Conservation (phyloP, 2,329 filamentous ascomycete genomes). For the Thielaviopsis punctulata region DNA sequence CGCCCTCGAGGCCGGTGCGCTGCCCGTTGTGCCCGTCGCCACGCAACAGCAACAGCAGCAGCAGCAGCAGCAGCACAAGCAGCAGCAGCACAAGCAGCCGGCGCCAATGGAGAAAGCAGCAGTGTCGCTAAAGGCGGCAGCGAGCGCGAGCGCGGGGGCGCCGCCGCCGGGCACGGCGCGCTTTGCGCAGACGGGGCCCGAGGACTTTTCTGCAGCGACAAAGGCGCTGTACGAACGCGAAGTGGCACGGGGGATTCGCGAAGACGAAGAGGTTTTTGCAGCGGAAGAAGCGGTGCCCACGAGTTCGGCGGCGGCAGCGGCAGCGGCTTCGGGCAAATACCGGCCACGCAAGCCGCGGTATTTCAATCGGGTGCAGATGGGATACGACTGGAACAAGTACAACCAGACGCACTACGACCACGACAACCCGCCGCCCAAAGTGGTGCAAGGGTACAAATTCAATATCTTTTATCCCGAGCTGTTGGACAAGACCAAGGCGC, state of each 20-base stretch:
- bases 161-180: constrained; percentile 41
- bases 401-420: constrained; percentile 99
- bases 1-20: constrained; percentile 9
- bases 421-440: constrained; percentile 92
- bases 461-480: constrained; percentile 98
- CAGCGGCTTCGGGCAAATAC: constrained; percentile 59
- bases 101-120: background rate
- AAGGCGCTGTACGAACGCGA: constrained; percentile 85
- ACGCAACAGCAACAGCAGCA: constrained; percentile 13
- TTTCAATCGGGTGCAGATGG: constrained; percentile 97
- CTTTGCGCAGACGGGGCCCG: constrained; percentile 51
- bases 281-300: constrained; percentile 66
- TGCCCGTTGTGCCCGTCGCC: constrained; percentile 12
- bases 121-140: background rate
- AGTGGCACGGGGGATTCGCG: constrained; percentile 73
- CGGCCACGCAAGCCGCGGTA: constrained; percentile 83
- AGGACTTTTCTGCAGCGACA: constrained; percentile 74
- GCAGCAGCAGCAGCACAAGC: background rate
- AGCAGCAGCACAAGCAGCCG: too few species aligned
- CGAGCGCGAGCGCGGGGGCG: constrained; percentile 22
- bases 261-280: constrained; percentile 91
- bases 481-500: constrained; percentile 84
- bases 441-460: constrained; percentile 98
- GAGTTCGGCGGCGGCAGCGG: constrained; percentile 18
- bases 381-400: constrained; percentile 99